These are phyloP conservation scores for Neonectria ditissima DNA, from an alignment of 2,329 filamentous ascomycete genomes.

Conservation along the genomic window DNA sequence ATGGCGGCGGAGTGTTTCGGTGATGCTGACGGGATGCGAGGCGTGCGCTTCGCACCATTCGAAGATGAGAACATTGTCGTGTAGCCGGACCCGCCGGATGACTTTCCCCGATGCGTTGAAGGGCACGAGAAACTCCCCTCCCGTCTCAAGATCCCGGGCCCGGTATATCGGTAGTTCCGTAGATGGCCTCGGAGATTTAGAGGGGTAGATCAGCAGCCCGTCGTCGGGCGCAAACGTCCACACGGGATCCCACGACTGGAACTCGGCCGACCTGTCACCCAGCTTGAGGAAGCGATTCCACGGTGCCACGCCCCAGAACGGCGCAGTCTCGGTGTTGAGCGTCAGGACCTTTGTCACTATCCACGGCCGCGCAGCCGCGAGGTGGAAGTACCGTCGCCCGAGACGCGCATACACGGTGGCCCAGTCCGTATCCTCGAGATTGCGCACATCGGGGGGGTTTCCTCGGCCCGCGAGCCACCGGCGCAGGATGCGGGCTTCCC, in stretches of 20 bases:
- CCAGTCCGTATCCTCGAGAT: conserved; percentile 51
- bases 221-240: conserved; percentile 68
- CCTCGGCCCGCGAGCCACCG: conserved; percentile 20
- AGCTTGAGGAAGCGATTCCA: conserved; percentile 60
- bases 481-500: conserved; percentile 61
- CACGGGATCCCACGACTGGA: conserved; percentile 59
- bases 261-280: conserved; percentile 53
- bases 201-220: conserved; percentile 67
- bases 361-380: conserved; percentile 61
- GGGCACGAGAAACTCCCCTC: conserved; percentile 58
- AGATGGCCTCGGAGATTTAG: conserved; percentile 16
- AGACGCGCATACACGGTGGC: conserved; percentile 60
- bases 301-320: conserved; percentile 53
- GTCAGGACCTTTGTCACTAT: conserved; percentile 39
- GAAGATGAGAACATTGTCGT: conserved; percentile 67
- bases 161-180: conserved; percentile 49
- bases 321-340: conserved; percentile 35
- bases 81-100: conserved; percentile 66
- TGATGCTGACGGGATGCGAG: conserved; percentile 60
- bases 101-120: conserved; percentile 63
- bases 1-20: conserved; percentile 65
- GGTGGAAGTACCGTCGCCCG: conserved; percentile 65
- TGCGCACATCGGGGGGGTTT: conserved; percentile 4
- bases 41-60: conserved; percentile 23
- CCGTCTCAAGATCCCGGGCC: conserved; percentile 63